Evolutionary conservation across 2,329 filamentous ascomycete species (phyloP).

Genomic region (Cephalotrichum gorgonifer): DNA sequence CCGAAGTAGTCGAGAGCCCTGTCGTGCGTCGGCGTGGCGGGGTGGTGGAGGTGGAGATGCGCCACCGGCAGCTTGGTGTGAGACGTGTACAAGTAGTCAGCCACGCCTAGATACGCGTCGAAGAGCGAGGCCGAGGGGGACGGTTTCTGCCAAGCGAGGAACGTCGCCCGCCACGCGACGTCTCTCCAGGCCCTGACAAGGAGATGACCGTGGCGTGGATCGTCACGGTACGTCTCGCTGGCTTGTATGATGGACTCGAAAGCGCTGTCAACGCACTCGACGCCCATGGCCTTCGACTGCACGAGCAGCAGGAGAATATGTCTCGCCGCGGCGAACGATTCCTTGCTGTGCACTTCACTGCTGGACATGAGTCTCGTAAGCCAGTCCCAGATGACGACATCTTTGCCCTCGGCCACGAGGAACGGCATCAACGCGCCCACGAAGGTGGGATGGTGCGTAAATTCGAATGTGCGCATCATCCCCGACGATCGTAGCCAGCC

Average conservation of each 20-base stretch:
- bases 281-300: constrained; percentile 23
- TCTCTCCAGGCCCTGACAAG: constrained; percentile 29
- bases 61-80: constrained; percentile 34
- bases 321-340: constrained; percentile 14
- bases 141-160: constrained; percentile 33
- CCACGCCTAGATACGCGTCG: constrained; percentile 39
- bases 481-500: constrained; percentile 44
- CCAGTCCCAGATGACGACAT: constrained; percentile 44
- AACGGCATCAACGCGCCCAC: constrained; percentile 34
- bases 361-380: constrained; percentile 27
- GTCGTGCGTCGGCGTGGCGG: constrained; percentile 34
- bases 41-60: constrained; percentile 45
- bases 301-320: constrained; percentile 29
- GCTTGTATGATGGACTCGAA: constrained; percentile 38
- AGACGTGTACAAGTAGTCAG: constrained; percentile 22
- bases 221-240: constrained; percentile 27
- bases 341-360: constrained; percentile 11
- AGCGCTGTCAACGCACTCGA: constrained; percentile 29
- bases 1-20: constrained; percentile 36
- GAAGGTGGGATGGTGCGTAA: constrained; percentile 28
- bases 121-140: constrained; percentile 37
- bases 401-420: constrained; percentile 39
- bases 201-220: constrained; percentile 23
- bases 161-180: constrained; percentile 42
- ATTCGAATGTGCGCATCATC: constrained; percentile 31